Evolutionary conservation across 331 rosid genomes (phyloP), one percentile per base, ranked within the genome.

Genomic region (Pyracantha coccinea): DNA sequence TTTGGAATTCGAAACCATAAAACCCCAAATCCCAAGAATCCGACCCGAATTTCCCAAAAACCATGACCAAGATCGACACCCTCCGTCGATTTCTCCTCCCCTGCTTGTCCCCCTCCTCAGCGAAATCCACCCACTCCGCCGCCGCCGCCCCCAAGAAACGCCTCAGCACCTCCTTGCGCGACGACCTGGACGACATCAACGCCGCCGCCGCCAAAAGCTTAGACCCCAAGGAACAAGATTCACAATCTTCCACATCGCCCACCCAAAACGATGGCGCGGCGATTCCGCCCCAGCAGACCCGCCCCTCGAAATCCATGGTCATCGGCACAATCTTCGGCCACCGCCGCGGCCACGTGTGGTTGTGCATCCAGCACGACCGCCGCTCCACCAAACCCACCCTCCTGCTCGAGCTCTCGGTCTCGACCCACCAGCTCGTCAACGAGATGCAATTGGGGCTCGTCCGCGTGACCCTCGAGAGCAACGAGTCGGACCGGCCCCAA

Each of bases 291-390:
- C 87, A 81, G 4, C 83, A 83, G 2, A 90, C 97, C 0, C 91
- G 96, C 0, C 81, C 90, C 1, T 89, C 97, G 0, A 92, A 92
- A 47, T 79, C 92, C 1, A 90, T 94, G 97, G 96, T 89, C 0
- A 85, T 94, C 59, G 96, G 96, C 6, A 94, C 97, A 73, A 89
- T 91, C 87, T 94, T 91, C 73, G 97, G 97, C 19, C 83, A 84
- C 88, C 89, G 99, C 14, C 87, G 95, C 0, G 95, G 97, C 63
- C 97, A 90, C 71, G 93, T 90, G 5, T 94, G 93, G 96, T 90
- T 92, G 86, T 92, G 90, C 72, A 64, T 94, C 27, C 97, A 91
- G 64, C 88, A 87, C 47, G 89, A 88, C 63, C 91, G 96, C 3
- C 88, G 82, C 41, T 75, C 92, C 9, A 14, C 74, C 17, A 88